These are phyloP conservation scores for Xerocomus amazonicus DNA, from an alignment of 1,284 basidiomycete genomes.

Conservation along the genomic window DNA sequence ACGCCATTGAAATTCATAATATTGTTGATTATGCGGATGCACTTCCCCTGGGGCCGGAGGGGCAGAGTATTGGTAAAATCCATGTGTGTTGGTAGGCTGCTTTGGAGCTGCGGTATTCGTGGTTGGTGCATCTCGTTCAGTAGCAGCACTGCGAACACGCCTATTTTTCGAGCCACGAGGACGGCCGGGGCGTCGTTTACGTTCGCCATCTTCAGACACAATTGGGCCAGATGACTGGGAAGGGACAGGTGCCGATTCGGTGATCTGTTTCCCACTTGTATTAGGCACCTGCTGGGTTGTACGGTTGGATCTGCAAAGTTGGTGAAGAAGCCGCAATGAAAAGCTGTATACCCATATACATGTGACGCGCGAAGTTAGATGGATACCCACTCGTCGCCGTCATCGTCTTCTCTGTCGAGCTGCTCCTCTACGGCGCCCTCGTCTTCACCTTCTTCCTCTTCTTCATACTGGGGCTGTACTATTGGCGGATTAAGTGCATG, in stretches of 20 bases:
- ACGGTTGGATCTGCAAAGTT: slow-evolving; percentile 24
- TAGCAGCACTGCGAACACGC: slow-evolving; percentile 41
- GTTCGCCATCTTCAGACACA: slow-evolving; percentile 29
- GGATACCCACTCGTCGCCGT: slow-evolving; percentile 32
- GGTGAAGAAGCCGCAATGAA: slow-evolving; percentile 6
- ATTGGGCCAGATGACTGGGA: slow-evolving; percentile 21
- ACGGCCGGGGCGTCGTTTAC: slow-evolving; percentile 67
- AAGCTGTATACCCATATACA: slow-evolving; percentile 1
- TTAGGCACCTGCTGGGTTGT: slow-evolving; percentile 16
- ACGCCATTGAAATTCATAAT: slow-evolving; percentile 82
- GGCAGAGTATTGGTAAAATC: slow-evolving; percentile 32
- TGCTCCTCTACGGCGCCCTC: slow-evolving; percentile 69
- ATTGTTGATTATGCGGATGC: slow-evolving; percentile 66
- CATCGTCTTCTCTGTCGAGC: slow-evolving; percentile 43
- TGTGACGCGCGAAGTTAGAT: slow-evolving; percentile 5
- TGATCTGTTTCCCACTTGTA: slow-evolving; percentile 20
- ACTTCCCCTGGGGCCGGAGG: slow-evolving; percentile 40
- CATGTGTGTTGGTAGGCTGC: slow-evolving; percentile 17
- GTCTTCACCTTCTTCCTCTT: slow-evolving; percentile 55
- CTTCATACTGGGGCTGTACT: slow-evolving; percentile 35
- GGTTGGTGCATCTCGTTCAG: slow-evolving; percentile 26
- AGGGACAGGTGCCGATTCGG: slow-evolving; percentile 14
- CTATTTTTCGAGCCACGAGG: slow-evolving; percentile 74
- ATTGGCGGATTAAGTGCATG: slow-evolving; percentile 66
- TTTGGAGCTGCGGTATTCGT: slow-evolving; percentile 20